Evolutionary conservation across 1,284 basidiomycete species (phyloP).

Genomic region (Cutaneotrichosporon cyanovorans): DNA sequence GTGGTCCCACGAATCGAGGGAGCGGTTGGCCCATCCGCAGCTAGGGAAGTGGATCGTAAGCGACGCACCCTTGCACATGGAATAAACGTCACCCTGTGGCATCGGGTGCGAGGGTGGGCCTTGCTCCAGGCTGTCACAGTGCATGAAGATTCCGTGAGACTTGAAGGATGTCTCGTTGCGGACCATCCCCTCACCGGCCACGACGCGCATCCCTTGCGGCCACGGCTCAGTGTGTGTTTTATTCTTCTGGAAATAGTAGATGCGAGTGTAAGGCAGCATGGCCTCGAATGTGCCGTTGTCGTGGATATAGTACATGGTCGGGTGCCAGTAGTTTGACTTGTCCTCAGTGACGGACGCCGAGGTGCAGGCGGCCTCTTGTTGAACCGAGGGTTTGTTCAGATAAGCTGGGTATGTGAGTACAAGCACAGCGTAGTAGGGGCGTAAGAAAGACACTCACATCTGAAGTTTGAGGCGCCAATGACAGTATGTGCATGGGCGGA

Average conservation of each 20-base stretch:
- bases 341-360: conserved; percentile 30
- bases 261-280: conserved; percentile 24
- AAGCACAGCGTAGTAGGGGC: background rate
- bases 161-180: conserved; percentile 11
- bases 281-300: conserved; percentile 15
- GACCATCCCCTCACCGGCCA: conserved; percentile 26
- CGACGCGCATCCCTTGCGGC: conserved; percentile 40
- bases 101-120: background rate
- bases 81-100: conserved; percentile 20
- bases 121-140: conserved; percentile 1
- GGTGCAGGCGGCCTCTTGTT: conserved; percentile 25
- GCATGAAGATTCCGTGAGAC: background rate
- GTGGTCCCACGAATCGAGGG: conserved; percentile 33
- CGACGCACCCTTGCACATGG: conserved; percentile 21
- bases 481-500: conserved; percentile 43
- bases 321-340: conserved; percentile 40
- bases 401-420: conserved; percentile 8
- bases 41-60: conserved; percentile 32
- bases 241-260: conserved; percentile 38
- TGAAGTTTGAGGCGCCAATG: conserved; percentile 37
- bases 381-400: conserved; percentile 18
- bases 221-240: conserved; percentile 31
- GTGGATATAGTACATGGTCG: conserved; percentile 14
- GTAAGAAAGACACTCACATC: background rate
- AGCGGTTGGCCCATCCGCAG: conserved; percentile 29